Conservation (phyloP, 192 early-diverging fungal genomes). For the Linnemannia zychae region DNA sequence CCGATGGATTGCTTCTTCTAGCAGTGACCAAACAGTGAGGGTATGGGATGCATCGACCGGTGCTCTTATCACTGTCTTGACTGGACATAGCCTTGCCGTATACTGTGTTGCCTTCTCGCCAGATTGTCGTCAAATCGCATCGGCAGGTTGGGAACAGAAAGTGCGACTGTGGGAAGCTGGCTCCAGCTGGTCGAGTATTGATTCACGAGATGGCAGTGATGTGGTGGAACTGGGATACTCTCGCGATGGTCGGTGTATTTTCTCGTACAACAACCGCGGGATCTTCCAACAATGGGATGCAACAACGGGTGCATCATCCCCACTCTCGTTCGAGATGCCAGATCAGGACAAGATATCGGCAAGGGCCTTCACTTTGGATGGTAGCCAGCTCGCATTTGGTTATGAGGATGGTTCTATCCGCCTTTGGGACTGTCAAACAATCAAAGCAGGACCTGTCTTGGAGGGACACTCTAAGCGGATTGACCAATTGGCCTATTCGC, state of each 20-base stretch:
- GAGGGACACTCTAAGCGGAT: too few relatives aligned
- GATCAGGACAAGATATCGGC: not conserved
- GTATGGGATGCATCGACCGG: not conserved
- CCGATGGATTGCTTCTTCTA: not conserved
- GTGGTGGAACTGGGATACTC: not conserved
- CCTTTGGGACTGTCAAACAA: not conserved
- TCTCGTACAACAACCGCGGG: too few relatives aligned
- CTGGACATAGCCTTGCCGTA: not conserved
- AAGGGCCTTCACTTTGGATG: not conserved
- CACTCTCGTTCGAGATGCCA: too few relatives aligned
- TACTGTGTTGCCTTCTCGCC: not conserved
- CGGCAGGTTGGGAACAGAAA: not conserved
- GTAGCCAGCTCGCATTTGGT: not conserved
- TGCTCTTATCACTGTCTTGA: not conserved
- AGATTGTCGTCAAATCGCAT: slow-evolving; percentile 4
- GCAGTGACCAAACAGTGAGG: not conserved
- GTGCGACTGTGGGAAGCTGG: not conserved
- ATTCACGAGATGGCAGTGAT: not conserved
- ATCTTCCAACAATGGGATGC: not conserved
- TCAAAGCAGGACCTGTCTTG: not conserved
- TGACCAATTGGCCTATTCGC: not conserved
- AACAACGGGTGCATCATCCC: too few relatives aligned
- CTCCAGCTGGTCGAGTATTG: not conserved
- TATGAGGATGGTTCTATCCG: not conserved
- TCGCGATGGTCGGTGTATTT: too few relatives aligned